Conservation (phyloP, 1,284 basidiomycete genomes). For the Pascua guehoae region DNA sequence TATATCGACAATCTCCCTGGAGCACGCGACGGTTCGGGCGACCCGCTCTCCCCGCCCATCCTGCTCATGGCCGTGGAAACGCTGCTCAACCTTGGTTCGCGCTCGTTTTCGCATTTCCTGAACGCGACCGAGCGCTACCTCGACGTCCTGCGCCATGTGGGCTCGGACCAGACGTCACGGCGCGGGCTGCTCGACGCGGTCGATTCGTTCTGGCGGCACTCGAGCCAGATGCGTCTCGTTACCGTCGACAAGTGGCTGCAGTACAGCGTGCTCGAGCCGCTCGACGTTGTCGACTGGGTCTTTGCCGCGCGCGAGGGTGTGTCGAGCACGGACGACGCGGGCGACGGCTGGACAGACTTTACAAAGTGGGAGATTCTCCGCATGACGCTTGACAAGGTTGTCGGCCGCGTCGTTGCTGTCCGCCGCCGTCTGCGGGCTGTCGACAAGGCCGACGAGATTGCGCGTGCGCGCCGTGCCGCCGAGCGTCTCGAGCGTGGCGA, state of each 20-base stretch:
- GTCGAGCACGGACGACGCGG: conserved; percentile 44
- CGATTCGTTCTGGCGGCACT: conserved; percentile 72
- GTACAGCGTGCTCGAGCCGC: conserved; percentile 93
- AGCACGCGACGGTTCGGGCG: conserved; percentile 36
- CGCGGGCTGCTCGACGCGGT: conserved; percentile 66
- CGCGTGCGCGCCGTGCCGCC: conserved; percentile 64
- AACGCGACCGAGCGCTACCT: conserved; percentile 97
- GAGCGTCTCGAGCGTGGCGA: conserved; percentile 41
- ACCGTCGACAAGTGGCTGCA: conserved; percentile 98
- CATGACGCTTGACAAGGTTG: conserved; percentile 76
- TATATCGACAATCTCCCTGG: conserved; percentile 64
- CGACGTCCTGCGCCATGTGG: conserved; percentile 73
- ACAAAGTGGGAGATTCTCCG: conserved; percentile 78
- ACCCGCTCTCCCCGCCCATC: conserved; percentile 62
- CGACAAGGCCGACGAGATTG: conserved; percentile 82
- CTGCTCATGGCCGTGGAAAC: conserved; percentile 84
- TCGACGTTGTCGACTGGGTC: conserved; percentile 82
- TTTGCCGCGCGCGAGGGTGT: conserved; percentile 56
- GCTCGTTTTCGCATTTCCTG: conserved; percentile 96
- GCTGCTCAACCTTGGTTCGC: conserved; percentile 82
- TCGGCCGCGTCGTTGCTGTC: conserved; percentile 74
- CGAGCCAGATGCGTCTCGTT: conserved; percentile 78
- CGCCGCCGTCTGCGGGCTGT: conserved; percentile 66
- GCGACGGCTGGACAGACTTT: conserved; percentile 54
- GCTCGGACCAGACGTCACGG: conserved; percentile 54